Base-by-base conservation (phyloP, 306 rosid genomes). In the Styphnolobium japonicum region DNA sequence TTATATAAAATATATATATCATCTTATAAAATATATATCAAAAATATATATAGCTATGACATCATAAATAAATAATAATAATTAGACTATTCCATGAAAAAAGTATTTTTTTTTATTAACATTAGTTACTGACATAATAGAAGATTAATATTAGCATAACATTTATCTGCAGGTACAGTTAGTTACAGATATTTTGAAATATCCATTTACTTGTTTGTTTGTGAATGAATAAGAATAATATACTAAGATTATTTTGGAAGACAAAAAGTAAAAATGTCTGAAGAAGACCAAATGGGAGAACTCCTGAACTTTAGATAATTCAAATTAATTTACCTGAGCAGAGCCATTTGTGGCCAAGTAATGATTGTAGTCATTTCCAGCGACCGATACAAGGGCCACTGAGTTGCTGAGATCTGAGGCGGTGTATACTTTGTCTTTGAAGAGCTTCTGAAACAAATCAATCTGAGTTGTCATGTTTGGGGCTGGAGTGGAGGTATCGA, bases 391-490 rank as follows among this genome's bases (percentile, higher is more conserved):
- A 2, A 82, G 80, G 25, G 94, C 86, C 1, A 89, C 78, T 0
- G 98, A 89, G 36, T 87, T 85, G 4, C 10, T n/a, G 56, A 93
- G 81, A 34, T 88, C 91, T 4, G 16, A 19, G 33, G 65, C 2
- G 3, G 82, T 67, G 80, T 60, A 93, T 18, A 86, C 67, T 3
- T 78, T 75, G 12, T 85, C 70, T 64, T 42, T 11, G 37, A 93
- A 65, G 64, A 93, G 81, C 4, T 66, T 62, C 5, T 81, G 72
- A 10, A 91, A 85, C n/a, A 66, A 72, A 76, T 89, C 85, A 15
- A 93, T 91, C 72, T 93, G 97, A 3, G 69, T 40, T 12, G 90
- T 93, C 93, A 93, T 84, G 80, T 93, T 93, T 21, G 94, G 97
- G 42, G 75, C 69, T 40, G 31, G 1, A 31, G 79, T 49, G 3